Evolutionary conservation across 2,329 filamentous ascomycete genomes (phyloP), one percentile per base, ranked within the genome.

Genomic region (Neofusicoccum umdonicola): DNA sequence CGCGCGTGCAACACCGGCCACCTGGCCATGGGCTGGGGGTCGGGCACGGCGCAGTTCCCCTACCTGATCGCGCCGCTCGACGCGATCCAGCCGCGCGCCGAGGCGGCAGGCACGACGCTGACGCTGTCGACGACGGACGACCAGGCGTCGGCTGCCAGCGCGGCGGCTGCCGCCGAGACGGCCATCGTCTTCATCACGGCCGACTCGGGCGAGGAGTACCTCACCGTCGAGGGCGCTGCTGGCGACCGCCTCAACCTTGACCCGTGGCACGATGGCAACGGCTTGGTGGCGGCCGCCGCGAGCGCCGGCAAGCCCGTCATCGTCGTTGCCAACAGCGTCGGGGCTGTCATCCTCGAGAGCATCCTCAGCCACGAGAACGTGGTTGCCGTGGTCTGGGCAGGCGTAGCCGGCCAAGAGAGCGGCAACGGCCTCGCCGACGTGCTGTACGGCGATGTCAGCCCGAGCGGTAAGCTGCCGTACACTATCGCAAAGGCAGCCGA

Each of bases 371-470:
- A 76, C 56, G 71, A 73, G 11, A 78, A 76, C 42, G 74, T 79
- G 35, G 72, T 74, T 15, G 77, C 76, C 34, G 72, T 79, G 3
- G 73, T 79, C 1, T 79, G 73, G 71, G 77, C 77, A 34, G 77
- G 76, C 48, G 17, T 79, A 12, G 76, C 77, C 17, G 77, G 70
- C 27, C 75, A 82, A 54, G 80, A 83, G 67, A 78, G 76, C 34
- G 81, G 81, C 35, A 81, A 81, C 44, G 75, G 77, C 1, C 73
- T 83, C 12, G 78, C 74, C 3, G 81, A 83, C 39, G 73, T 83
- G 11, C 85, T 96, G 12, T 96, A 93, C 76, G 92, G 93, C 47
- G 86, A 85, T 66, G 85, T 89, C 66, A 93, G 92, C 5, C 81
- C 81, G 1, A 79, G 73, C 0, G 88, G 87, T 1, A 85, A 86